Evolutionary conservation across 2,329 filamentous ascomycete genomes (phyloP).

Genomic region (Fusarium incarnatum): DNA sequence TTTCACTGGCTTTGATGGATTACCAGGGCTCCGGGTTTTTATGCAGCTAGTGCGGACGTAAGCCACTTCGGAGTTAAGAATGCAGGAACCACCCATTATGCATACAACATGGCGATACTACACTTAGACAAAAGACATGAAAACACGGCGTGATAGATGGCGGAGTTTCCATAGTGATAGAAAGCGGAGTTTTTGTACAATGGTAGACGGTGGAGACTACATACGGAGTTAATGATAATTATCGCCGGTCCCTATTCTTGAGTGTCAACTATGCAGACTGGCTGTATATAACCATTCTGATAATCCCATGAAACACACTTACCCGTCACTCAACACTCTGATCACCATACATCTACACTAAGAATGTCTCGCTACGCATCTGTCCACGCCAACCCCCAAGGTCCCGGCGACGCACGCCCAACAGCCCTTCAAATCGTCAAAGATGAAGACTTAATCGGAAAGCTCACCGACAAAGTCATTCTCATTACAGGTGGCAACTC

Average conservation of each 20-base stretch:
- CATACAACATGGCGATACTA: not conserved
- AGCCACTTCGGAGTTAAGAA: not conserved
- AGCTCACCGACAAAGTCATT: not conserved
- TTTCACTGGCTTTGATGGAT: not conserved
- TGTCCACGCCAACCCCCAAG: not conserved
- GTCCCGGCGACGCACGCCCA: slow-evolving; percentile 29
- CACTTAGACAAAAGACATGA: accelerated
- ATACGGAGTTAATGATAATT: not conserved
- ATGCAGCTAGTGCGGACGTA: not conserved
- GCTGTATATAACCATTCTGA: not conserved
- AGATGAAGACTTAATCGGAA: not conserved
- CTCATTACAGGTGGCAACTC: slow-evolving; percentile 32
- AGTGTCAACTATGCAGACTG: too few species aligned
- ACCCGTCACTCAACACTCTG: not conserved
- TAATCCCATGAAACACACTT: not conserved
- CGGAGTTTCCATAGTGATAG: not conserved
- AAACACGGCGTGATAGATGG: accelerated
- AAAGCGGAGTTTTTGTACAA: not conserved
- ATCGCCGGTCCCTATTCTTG: not conserved
- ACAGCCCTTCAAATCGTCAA: slow-evolving; percentile 27
- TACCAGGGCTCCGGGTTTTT: accelerated
- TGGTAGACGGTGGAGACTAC: too few species aligned
- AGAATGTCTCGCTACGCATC: slow-evolving; percentile 15
- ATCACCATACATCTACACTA: too few species aligned
- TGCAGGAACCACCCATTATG: not conserved